Conservation (phyloP, 371 early-diverging fungal genomes). For the Mortierella sp. region DNA sequence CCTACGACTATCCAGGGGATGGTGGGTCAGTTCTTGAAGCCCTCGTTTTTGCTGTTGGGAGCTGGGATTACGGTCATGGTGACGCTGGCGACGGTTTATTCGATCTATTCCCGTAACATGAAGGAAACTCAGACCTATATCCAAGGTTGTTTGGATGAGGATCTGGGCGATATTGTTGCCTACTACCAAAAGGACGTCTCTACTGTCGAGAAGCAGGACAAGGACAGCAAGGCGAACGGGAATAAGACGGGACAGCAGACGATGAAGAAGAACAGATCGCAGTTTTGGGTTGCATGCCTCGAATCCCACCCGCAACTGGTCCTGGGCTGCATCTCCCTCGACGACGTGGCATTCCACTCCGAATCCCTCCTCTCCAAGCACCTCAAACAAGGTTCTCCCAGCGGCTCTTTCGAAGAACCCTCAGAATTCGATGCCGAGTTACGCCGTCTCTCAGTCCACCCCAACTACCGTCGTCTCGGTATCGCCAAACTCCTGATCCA, state of each 20-base stretch:
- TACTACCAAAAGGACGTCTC: conserved; percentile 32
- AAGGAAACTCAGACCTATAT: neutral
- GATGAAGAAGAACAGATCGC: conserved; percentile 22
- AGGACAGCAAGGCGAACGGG: neutral
- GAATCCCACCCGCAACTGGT: conserved; percentile 38
- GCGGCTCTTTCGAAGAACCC: conserved; percentile 11
- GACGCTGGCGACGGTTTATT: conserved; percentile 14
- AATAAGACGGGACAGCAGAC: neutral
- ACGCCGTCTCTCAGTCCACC: conserved; percentile 42
- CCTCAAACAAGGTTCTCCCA: neutral
- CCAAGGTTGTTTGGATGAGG: conserved; percentile 23
- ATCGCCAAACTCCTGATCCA: conserved; percentile 26
- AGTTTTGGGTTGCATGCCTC: conserved; percentile 52
- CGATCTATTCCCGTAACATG: neutral
- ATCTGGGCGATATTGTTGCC: conserved; percentile 28
- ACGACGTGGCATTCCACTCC: conserved; percentile 25
- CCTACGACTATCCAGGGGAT: conserved; percentile 15
- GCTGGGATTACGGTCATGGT: conserved; percentile 10
- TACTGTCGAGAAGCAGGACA: neutral
- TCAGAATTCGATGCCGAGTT: conserved; percentile 24
- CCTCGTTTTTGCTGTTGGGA: conserved; percentile 30
- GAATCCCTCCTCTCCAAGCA: conserved; percentile 23
- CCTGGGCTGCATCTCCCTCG: conserved; percentile 44
- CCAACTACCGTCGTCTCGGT: conserved; percentile 44
- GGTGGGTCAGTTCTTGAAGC: conserved; percentile 25